Evolutionary conservation across 768 basidiomycete species (phyloP).

Genomic region (Scleroderma citrinum): DNA sequence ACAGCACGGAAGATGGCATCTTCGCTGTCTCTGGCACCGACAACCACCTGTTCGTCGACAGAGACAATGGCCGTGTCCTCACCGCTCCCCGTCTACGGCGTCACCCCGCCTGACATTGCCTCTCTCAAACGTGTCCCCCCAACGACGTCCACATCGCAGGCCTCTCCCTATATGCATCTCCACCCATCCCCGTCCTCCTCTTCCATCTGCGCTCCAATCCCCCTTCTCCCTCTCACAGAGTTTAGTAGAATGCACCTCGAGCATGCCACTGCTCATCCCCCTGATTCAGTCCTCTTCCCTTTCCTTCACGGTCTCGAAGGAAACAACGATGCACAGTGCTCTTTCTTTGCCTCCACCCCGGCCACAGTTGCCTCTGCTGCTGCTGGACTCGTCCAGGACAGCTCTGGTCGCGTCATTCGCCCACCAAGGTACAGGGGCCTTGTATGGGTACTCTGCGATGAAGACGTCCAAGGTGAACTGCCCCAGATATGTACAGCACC

Average conservation of each 20-base stretch:
- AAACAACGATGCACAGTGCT: conserved; percentile 70
- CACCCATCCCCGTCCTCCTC: conserved; percentile 18
- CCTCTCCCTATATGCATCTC: conserved; percentile 6
- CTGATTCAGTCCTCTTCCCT: conserved; percentile 79
- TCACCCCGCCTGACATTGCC: not conserved
- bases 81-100: not conserved
- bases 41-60: not conserved
- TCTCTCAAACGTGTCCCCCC: not conserved
- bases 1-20: not conserved
- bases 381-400: conserved; percentile 21
- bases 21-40: not conserved
- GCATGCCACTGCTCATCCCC: conserved; percentile 66
- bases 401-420: conserved; percentile 19
- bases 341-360: conserved; percentile 58
- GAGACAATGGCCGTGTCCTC: not conserved
- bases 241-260: conserved; percentile 59
- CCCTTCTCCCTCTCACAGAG: conserved; percentile 35
- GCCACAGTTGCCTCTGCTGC: conserved; percentile 10
- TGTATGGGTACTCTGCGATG: conserved; percentile 78
- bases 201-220: conserved; percentile 33
- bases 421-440: conserved; percentile 61
- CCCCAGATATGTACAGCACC: not conserved
- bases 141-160: conserved; percentile 4
- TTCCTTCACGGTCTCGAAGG: conserved; percentile 87
- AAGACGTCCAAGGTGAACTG: conserved; percentile 40